Evolutionary conservation across 2,329 filamentous ascomycete species (phyloP), one percentile per base, ranked within the genome.

Genomic region (Cladosporium colombiae): DNA sequence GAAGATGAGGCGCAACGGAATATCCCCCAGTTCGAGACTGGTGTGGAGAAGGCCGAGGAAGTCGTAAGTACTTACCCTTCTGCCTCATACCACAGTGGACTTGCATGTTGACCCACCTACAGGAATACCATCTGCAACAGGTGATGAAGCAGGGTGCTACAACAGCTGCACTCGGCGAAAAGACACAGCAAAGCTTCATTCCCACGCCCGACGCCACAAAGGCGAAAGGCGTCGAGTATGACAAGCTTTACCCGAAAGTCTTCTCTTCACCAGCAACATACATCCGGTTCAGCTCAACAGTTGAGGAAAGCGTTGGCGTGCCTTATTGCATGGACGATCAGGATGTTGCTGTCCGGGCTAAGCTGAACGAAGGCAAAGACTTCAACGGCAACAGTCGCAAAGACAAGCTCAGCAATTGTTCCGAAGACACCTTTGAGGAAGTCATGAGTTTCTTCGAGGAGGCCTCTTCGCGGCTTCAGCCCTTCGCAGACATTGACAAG

Each of bases 1-100:
- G 96, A 97, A 79, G 92, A 96, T 81, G 87, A 89, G 71, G 87
- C 91, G 74, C 89, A 94, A 77, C 91, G 90, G 73, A 90, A 90
- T 78, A 91, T 87, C 83, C 88, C 85, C 81, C 92, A 89, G 75
- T 92, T 97, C 77, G 93, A 95, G 77, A 97, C 93, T 71, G 95
- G 95, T 80, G 95, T 99, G 74, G 95, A 99, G 81, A 93, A 96
- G 78, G 91, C 89, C 70, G 95, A 99, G 82, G 93, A 98, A 87
- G 94, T 94, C 83, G 95, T 97, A 81, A 88, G 93, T 91, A 33
- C 29, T 25, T 21, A 44, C 40, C 18, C 40, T 72, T 69, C 73
- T 76, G 66, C 67, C 63, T 68, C 46, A 31, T 7, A 2, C 3
- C 21, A 5, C 7, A 21, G 40, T 40, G 33, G 23, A 44, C 40